Conservation (phyloP, 2,329 filamentous ascomycete species). For the Domatiomyces globalis region DNA sequence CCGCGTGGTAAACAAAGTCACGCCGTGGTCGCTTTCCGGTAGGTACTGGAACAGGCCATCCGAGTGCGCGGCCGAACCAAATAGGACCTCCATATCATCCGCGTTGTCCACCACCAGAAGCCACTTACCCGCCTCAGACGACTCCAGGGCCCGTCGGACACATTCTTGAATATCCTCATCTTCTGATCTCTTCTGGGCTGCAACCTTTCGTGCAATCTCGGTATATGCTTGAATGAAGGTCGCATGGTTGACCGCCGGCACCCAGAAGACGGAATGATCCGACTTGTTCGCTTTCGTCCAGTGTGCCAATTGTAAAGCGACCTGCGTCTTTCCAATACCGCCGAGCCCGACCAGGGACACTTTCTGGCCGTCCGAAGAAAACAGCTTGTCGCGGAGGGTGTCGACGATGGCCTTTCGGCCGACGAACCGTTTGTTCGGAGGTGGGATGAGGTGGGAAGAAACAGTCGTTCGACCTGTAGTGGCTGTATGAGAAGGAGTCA, state of each 20-base stretch:
- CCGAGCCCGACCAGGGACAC: no score
- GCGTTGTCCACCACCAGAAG: slow-evolving; percentile 14
- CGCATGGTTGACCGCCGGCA: slow-evolving; percentile 16
- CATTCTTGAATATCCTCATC: slow-evolving; percentile 16
- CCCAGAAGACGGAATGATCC: slow-evolving; percentile 20
- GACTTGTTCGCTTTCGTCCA: slow-evolving; percentile 1
- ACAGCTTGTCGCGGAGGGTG: no score
- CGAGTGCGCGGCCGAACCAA: not conserved
- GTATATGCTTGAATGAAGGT: slow-evolving; percentile 19
- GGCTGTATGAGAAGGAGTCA: no score
- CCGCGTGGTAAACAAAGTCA: slow-evolving; percentile 23
- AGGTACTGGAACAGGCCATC: slow-evolving; percentile 8
- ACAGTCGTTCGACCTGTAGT: no score
- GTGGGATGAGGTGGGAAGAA: no score
- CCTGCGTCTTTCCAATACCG: slow-evolving; percentile 18
- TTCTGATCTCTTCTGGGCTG: slow-evolving; percentile 18
- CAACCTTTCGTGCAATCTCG: slow-evolving; percentile 18
- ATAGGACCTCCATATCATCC: slow-evolving; percentile 1
- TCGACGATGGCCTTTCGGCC: no score
- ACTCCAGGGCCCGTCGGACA: slow-evolving; percentile 19
- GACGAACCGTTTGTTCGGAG: no score
- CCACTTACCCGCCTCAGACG: slow-evolving; percentile 7
- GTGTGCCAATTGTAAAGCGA: slow-evolving; percentile 16
- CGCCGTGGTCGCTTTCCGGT: slow-evolving; percentile 10
- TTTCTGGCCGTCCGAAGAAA: no score